phyloP scores from a whole-genome alignment of 2,329 filamentous ascomycete genomes.

The Mycogone perniciosa region DNA sequence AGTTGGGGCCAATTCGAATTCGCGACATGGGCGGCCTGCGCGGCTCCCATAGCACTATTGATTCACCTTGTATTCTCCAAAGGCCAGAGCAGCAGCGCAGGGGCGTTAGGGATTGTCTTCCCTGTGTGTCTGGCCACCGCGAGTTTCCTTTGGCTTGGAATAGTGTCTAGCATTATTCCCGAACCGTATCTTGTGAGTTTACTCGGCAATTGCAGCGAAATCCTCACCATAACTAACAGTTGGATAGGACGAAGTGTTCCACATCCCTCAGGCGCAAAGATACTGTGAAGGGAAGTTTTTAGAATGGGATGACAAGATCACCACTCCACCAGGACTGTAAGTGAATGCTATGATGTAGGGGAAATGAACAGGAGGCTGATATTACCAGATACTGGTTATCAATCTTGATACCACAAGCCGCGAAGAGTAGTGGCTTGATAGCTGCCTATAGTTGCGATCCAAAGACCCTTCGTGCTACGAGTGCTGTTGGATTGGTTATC shows the following conservation, averaged over 20 bases:
- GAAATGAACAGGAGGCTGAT: not conserved
- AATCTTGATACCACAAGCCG: slow-evolving; percentile 20
- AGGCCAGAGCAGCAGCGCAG: not conserved
- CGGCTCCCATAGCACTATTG: slow-evolving; percentile 7
- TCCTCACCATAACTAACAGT: slow-evolving; percentile 11
- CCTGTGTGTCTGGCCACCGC: slow-evolving; percentile 15
- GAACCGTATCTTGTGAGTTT: slow-evolving; percentile 49
- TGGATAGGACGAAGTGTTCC: slow-evolving; percentile 72
- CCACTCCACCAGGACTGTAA: slow-evolving; percentile 84
- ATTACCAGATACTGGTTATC: slow-evolving; percentile 41
- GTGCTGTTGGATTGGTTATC: slow-evolving; percentile 33
- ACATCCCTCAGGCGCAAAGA: slow-evolving; percentile 83
- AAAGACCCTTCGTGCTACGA: slow-evolving; percentile 41
- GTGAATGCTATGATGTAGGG: slow-evolving; percentile 15
- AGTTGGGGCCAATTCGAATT: not conserved
- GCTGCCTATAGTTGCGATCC: slow-evolving; percentile 22
- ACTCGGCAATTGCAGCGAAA: not conserved
- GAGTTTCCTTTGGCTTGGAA: slow-evolving; percentile 17
- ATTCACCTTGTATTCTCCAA: slow-evolving; percentile 4
- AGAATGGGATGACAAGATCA: slow-evolving; percentile 95
- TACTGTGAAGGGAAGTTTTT: slow-evolving; percentile 71
- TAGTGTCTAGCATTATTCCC: slow-evolving; percentile 33
- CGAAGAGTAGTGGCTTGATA: slow-evolving; percentile 11
- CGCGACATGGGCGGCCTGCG: slow-evolving; percentile 6
- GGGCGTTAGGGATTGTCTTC: slow-evolving; percentile 3